Base-by-base conservation (phyloP, 805 yeast species). In the Sugiyamaella valdiviana region DNA sequence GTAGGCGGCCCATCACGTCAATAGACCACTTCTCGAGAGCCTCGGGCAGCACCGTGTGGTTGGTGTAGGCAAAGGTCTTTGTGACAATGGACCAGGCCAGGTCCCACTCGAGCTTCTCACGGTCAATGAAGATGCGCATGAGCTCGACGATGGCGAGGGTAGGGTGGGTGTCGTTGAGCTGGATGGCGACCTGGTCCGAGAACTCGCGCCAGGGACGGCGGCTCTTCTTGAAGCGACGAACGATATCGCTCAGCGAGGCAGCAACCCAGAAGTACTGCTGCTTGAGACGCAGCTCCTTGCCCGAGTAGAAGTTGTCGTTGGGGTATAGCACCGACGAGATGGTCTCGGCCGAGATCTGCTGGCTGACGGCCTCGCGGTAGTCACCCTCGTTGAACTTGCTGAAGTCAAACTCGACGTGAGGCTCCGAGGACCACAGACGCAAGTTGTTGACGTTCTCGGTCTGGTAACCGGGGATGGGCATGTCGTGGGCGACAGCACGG, bases 201-300 rank as follows among this genome's bases (percentile, higher is more conserved):
- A 89, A 85, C 63, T 84, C 88, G 32, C 74, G 61, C 95, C 96
- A 89, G 42, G 88, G 77, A 59, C 79, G 75, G 58, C 76, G 76
- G 47, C 81, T 66, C 70, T 90, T 90, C 67, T 88, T 83, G 71
- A 85, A 89, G 62, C 97, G 78, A 64, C 97, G 82, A 39, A 89
- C 79, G 57, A 89, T 89, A 66, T 89, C 97, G 60, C 85, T 88
- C 57, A 90, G 75, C 14, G 96, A 86, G 29, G 97, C 96, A 45
- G 95, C 82, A 46, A 90, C 96, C 97, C 97, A 89, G 70, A 89
- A 90, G 69, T 88, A 90, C 69, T 89, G 97, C 72, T 89, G 97
- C 68, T 90, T 90, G 67, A 89, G 78, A 64, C 97, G 80, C 63
- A 89, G 75, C 65, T 87, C 95, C 68, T 90, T 89, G 60, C 97